Conservation (phyloP, 208 protist genomes). For the Zelonia costaricensis region DNA sequence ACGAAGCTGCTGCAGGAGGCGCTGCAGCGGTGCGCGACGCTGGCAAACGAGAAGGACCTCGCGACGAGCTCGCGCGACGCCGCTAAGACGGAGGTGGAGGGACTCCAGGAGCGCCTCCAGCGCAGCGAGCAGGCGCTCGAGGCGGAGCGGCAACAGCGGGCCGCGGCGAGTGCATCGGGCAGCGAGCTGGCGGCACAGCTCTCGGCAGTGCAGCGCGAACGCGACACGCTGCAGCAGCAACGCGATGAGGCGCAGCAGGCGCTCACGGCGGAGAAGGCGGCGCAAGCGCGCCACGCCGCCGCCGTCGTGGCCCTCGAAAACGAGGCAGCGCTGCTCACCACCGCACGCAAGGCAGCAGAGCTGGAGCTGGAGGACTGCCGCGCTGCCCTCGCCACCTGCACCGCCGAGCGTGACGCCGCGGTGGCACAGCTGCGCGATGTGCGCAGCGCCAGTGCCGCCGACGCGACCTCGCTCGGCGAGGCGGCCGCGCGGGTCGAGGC, state of each 20-base stretch:
- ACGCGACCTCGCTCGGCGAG: conserved; percentile 10
- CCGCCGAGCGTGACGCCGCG: conserved; percentile 9
- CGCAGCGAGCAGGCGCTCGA: conserved; percentile 12
- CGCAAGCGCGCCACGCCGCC: conserved; percentile 9
- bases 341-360: conserved; percentile 4
- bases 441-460: conserved; percentile 7
- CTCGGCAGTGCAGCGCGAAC: conserved; percentile 9
- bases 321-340: conserved; percentile 15
- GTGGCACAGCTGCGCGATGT: conserved; percentile 2
- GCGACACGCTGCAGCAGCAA: conserved; percentile 2
- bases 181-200: conserved; percentile 15
- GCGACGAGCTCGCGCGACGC: conserved; percentile 6
- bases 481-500: conserved; percentile 10
- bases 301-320: conserved; percentile 26
- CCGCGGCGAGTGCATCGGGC: not conserved
- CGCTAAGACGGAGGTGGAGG: conserved; percentile 10
- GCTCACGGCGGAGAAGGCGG: conserved; percentile 10
- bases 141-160: conserved; percentile 18
- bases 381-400: conserved; percentile 1
- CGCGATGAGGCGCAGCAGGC: conserved; percentile 10
- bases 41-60: conserved; percentile 32
- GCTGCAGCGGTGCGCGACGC: conserved; percentile 27
- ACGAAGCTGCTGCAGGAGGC: conserved; percentile 28
- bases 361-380: conserved; percentile 21
- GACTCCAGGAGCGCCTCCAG: conserved; percentile 11